phyloP scores from a whole-genome alignment of 768 basidiomycete genomes.

The Serendipita indica region DNA sequence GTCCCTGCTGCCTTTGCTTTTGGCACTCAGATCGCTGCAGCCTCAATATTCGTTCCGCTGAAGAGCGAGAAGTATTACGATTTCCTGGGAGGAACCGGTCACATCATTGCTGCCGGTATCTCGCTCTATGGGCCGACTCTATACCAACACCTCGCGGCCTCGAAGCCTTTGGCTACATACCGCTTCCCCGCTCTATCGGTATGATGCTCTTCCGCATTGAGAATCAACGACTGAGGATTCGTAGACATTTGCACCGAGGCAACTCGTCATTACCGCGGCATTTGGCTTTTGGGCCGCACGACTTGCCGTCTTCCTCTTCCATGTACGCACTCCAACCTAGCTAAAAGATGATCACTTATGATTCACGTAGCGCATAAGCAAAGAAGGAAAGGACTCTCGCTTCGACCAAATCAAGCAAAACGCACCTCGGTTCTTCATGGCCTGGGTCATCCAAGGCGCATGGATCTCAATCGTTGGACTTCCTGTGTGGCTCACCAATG shows the following conservation, averaged over 20 bases:
- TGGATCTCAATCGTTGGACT: slow-evolving; percentile 58
- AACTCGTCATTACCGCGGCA: slow-evolving; percentile 42
- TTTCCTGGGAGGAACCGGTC: slow-evolving; percentile 48
- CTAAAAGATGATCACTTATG: background rate
- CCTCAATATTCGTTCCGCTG: slow-evolving; percentile 47
- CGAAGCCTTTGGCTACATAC: background rate
- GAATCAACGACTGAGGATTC: background rate
- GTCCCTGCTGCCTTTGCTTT: background rate
- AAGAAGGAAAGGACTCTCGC: slow-evolving; percentile 46
- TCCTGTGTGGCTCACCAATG: slow-evolving; percentile 45
- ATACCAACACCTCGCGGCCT: slow-evolving; percentile 14
- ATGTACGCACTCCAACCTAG: slow-evolving; percentile 21
- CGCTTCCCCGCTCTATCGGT: background rate
- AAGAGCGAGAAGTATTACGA: slow-evolving; percentile 55
- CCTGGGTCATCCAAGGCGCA: slow-evolving; percentile 53
- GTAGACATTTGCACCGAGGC: slow-evolving; percentile 41
- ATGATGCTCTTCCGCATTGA: background rate
- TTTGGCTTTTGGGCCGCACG: slow-evolving; percentile 45
- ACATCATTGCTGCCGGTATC: slow-evolving; percentile 42
- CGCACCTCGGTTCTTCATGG: slow-evolving; percentile 35
- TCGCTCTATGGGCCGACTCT: slow-evolving; percentile 50
- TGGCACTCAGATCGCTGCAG: slow-evolving; percentile 18
- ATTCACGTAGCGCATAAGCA: slow-evolving; percentile 28
- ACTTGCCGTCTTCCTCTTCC: slow-evolving; percentile 46
- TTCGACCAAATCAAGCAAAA: slow-evolving; percentile 44